These are phyloP conservation scores for Grosmannia huntii DNA, from an alignment of 2,329 filamentous ascomycete species.

Conservation along the genomic window DNA sequence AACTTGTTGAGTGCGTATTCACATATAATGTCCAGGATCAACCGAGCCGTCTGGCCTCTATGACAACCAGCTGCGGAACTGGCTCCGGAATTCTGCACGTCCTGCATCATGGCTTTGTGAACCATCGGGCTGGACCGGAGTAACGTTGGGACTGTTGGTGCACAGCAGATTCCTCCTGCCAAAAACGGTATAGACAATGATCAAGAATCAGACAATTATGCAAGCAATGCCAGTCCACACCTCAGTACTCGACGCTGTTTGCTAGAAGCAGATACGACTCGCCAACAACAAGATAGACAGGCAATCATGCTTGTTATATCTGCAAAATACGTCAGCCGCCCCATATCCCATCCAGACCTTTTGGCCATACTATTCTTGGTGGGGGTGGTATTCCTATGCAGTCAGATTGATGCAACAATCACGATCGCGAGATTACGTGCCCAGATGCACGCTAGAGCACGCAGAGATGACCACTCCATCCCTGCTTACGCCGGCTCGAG, in stretches of 20 bases:
- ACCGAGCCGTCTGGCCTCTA: slow-evolving; percentile 1
- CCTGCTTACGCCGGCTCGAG: neutral
- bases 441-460: neutral
- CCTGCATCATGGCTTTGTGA: neutral
- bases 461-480: neutral
- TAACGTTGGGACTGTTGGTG: no score
- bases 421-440: neutral
- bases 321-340: neutral
- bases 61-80: neutral
- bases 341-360: neutral
- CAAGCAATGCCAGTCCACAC: no score
- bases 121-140: no score
- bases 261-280: no score
- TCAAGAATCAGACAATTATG: no score
- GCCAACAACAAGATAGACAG: neutral
- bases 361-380: neutral
- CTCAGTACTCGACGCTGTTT: no score
- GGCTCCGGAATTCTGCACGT: neutral
- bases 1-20: slow-evolving; percentile 23
- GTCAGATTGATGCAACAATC: no score
- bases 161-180: no score
- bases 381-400: no score
- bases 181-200: no score
- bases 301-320: neutral
- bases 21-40: slow-evolving; percentile 26